A percentile compares a stretch with the other conserved stretches of the same genome.
phyloP scores from a whole-genome alignment of 441 rosid genomes.

The Eruca vesicaria region DNA sequence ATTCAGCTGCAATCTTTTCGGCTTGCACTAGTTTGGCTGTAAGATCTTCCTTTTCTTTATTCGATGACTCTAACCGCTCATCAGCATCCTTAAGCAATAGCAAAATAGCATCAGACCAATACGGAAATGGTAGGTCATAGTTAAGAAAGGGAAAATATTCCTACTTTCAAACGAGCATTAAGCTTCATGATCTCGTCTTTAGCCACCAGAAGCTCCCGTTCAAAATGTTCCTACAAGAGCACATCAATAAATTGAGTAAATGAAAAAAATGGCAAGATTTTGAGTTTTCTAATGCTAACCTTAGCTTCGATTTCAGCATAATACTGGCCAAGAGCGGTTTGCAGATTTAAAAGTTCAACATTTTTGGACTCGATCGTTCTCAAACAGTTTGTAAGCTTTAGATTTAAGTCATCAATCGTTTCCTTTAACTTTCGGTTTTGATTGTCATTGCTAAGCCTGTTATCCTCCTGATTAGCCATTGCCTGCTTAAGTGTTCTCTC shows the following conservation, averaged over 20 bases:
- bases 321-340: slow-evolving; percentile 94
- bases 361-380: slow-evolving; percentile 64
- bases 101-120: not conserved
- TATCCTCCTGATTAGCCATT: slow-evolving; percentile 59
- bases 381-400: slow-evolving; percentile 56
- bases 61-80: slow-evolving; percentile 45
- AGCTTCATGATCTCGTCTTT: slow-evolving; percentile 71
- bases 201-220: slow-evolving; percentile 65
- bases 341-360: slow-evolving; percentile 79
- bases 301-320: slow-evolving; percentile 90
- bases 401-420: slow-evolving; percentile 58
- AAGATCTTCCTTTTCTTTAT: slow-evolving; percentile 71
- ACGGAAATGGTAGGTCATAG: not conserved
- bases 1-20: slow-evolving; percentile 61
- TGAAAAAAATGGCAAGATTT: not conserved
- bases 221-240: slow-evolving; percentile 64
- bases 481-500: slow-evolving; percentile 75
- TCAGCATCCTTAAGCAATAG: slow-evolving; percentile 48
- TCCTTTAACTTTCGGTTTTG: slow-evolving; percentile 64
- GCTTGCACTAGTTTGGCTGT: slow-evolving; percentile 50
- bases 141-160: not conserved
- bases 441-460: slow-evolving; percentile 39
- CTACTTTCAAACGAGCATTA: slow-evolving; percentile 61
- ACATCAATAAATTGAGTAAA: not conserved
- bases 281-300: slow-evolving; percentile 55